phyloP scores from a whole-genome alignment of 371 early-diverging fungal species.

The Mortierella sp. region DNA sequence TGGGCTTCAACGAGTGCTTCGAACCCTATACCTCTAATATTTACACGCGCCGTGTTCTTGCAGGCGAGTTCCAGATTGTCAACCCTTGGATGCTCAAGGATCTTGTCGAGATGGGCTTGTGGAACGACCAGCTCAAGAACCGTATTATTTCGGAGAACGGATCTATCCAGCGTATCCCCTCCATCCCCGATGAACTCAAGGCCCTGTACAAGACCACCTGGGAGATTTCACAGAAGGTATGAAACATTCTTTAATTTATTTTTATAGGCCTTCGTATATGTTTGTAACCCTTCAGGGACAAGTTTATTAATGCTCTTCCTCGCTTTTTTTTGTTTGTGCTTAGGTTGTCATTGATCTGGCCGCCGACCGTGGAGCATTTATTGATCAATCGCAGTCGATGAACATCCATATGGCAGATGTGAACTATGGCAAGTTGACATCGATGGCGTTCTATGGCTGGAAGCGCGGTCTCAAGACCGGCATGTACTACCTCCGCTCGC shows the following conservation, averaged over 20 bases:
- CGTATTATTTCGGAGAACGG: conserved; percentile 98
- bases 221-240: conserved; percentile 95
- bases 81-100: conserved; percentile 98
- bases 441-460: conserved; percentile 99
- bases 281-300: neutral
- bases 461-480: conserved; percentile 99
- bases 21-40: conserved; percentile 99
- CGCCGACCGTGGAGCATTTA: conserved; percentile 97
- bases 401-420: conserved; percentile 90
- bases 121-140: conserved; percentile 98
- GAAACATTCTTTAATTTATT: conserved; percentile 12
- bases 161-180: conserved; percentile 87
- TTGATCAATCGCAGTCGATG: conserved; percentile 99
- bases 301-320: neutral
- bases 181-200: conserved; percentile 96
- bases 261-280: neutral
- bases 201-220: conserved; percentile 98
- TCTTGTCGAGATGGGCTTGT: conserved; percentile 92
- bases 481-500: conserved; percentile 99
- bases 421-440: conserved; percentile 86
- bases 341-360: conserved; percentile 83
- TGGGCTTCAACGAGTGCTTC: conserved; percentile 99
- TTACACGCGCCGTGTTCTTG: conserved; percentile 98
- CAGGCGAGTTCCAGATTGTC: conserved; percentile 99
- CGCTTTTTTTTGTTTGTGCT: neutral